Base-by-base conservation (phyloP, 257 asterid species). In the Jaltomata sinuosa region DNA sequence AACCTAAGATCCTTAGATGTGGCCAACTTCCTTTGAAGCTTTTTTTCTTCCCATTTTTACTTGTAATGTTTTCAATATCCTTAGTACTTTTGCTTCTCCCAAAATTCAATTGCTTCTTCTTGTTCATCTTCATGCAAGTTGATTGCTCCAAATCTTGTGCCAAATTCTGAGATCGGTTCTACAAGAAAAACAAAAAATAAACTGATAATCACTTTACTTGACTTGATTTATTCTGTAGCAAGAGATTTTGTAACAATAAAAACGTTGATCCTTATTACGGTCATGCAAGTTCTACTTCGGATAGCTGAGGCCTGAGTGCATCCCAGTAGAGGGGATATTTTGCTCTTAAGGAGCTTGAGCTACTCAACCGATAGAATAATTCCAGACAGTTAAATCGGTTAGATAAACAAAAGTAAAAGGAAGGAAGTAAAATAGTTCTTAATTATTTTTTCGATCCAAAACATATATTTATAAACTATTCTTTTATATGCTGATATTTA, bases 1-100 rank as follows among this genome's bases (percentile, higher is more conserved):
- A 76, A 25, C 61, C 81, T 76, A 76, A 76, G 25, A 76, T 14
- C 40, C 40, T 47, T 9, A 76, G 38, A 76, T 76, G 81, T 76
- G 81, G 81, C 81, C 81, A 76, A 76, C 59, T 76, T 47, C 25
- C 25, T 76, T 47, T 76, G 3, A 27, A 47, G 21, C 78, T 1
- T 68, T 47, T 76, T 15, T 76, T 47, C 81, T 76, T 47, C 61
- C 81, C 61, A 47, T 27, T 47, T 76, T 76, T 47, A 25, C 42
- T 76, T 47, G 40, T 42, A 69, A 19, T 72, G 7, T 76, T 76
- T 47, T 52, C 81, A 68, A 68, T 4, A 47, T 76, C 42, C 34
- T 47, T 76, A 15, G 81, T 76, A 47, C 61, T 76, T 47, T 76
- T 76, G 61, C 81, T 76, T 47, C 81, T 76, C 81, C 25, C 81